A percentile compares a stretch with the other conserved stretches of the same genome.
phyloP scores from a whole-genome alignment of 495 filamentous ascomycete species.

The Neurospora sp. region DNA sequence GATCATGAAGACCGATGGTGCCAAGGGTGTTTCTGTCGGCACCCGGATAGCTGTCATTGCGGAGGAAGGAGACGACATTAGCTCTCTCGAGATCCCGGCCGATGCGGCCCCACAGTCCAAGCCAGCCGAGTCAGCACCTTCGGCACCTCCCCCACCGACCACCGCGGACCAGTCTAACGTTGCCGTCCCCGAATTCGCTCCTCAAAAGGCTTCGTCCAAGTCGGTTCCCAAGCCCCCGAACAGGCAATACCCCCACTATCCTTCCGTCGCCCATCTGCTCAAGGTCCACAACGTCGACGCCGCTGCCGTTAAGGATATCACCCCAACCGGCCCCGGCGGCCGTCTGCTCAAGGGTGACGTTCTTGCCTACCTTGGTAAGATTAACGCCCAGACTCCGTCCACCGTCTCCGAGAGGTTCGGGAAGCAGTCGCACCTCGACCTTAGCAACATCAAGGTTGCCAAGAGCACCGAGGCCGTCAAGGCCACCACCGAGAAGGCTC shows the following conservation, averaged over 20 bases:
- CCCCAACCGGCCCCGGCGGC: conserved; percentile 76
- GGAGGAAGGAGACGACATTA: conserved; percentile 64
- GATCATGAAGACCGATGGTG: conserved; percentile 60
- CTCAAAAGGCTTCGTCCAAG: conserved; percentile 30
- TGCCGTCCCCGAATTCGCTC: conserved; percentile 11
- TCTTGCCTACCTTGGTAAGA: conserved; percentile 74
- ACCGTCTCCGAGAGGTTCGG: conserved; percentile 56
- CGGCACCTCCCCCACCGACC: conserved; percentile 14
- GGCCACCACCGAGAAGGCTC: conserved; percentile 24
- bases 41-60: conserved; percentile 66
- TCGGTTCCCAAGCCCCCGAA: conserved; percentile 43
- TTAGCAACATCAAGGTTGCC: conserved; percentile 83
- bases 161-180: conserved; percentile 5
- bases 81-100: conserved; percentile 53
- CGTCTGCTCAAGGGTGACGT: conserved; percentile 93
- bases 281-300: conserved; percentile 63
- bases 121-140: conserved; percentile 12
- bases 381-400: conserved; percentile 58
- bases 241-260: conserved; percentile 71
- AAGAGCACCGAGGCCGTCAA: conserved; percentile 48
- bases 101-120: conserved; percentile 36
- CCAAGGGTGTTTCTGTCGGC: conserved; percentile 62
- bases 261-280: conserved; percentile 74
- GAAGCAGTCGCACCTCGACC: conserved; percentile 74
- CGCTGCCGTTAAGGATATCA: conserved; percentile 67